Evolutionary conservation across 2,329 filamentous ascomycete genomes (phyloP), one percentile per base, ranked within the genome.

Genomic region (Trichoderma sp.): DNA sequence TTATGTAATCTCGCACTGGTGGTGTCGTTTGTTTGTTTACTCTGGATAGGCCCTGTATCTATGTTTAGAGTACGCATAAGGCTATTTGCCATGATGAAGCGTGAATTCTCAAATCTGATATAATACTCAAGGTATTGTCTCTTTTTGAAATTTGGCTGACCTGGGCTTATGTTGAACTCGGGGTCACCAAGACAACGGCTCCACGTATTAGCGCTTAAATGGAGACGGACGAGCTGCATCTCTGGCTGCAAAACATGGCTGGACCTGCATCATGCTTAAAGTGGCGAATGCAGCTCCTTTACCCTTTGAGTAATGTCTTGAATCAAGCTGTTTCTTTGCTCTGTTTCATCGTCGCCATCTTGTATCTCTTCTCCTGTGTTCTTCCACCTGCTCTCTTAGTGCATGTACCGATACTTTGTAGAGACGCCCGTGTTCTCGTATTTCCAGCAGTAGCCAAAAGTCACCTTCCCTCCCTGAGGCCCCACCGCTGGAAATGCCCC

Each of bases 401-500:
- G 5, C 18, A n/a, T 28, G 37, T 21, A 39, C 26, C 37, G 49
- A 64, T 64, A 64, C 49, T 54, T 60, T 26, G 60, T 16, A 39
- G 30, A 37, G 30, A 64, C 52, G 46, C 37, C 60, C 49, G 21
- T 28, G 18, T 64, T 11, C 60, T 32, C 60, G 49, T 64, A 64
- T 64, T 64, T 32, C 21, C 8, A 43, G 39, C 16, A 43, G 18
- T 18, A 18, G 39, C 39, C 5, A 43, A 56, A 56, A 56, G 63
- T 66, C 52, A 66, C 61, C 52, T 58, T 56, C 54, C 63, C 52
- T 49, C 52, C 39, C 24, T 21, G 63, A 49, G 39, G 63, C 37
- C 30, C 63, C 46, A 49, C 46, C 28, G 26, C 52, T 18, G 13
- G 18, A 18, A 46, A 32, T 21, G 30, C 61, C 34, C 34, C 52